phyloP scores from a whole-genome alignment of 208 protist species.

The Crithidia fasciculata region DNA sequence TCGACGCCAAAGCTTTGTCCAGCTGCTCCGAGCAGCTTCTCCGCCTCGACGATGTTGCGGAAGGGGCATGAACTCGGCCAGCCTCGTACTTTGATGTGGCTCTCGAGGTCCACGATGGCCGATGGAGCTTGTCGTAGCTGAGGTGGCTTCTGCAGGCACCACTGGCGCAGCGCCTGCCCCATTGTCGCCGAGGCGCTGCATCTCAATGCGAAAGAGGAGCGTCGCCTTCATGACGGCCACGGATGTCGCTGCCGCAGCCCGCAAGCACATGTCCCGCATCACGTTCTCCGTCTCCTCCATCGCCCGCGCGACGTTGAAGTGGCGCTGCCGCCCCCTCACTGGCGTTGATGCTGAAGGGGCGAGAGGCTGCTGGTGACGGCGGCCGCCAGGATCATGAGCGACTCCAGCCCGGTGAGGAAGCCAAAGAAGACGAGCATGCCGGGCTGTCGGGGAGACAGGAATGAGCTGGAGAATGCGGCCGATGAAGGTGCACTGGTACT shows the following conservation, averaged over 20 bases:
- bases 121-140: slow-evolving; percentile 66
- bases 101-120: slow-evolving; percentile 68
- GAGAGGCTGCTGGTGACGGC: slow-evolving; percentile 67
- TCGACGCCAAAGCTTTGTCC: slow-evolving; percentile 55
- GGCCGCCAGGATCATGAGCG: slow-evolving; percentile 73
- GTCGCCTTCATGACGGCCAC: slow-evolving; percentile 63
- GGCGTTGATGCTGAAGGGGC: slow-evolving; percentile 58
- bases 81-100: slow-evolving; percentile 81
- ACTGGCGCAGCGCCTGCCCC: slow-evolving; percentile 58
- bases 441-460: slow-evolving; percentile 62
- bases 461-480: slow-evolving; percentile 77
- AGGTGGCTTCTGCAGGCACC: slow-evolving; percentile 67
- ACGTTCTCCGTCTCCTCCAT: slow-evolving; percentile 87
- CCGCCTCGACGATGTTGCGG: slow-evolving; percentile 62
- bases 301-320: slow-evolving; percentile 56
- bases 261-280: slow-evolving; percentile 65
- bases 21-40: slow-evolving; percentile 65
- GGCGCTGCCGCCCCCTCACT: slow-evolving; percentile 28
- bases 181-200: slow-evolving; percentile 40
- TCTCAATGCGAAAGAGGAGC: slow-evolving; percentile 63
- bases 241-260: slow-evolving; percentile 69
- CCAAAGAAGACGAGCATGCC: slow-evolving; percentile 80
- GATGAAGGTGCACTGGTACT: slow-evolving; percentile 70
- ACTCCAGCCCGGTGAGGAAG: slow-evolving; percentile 68
- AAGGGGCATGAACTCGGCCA: slow-evolving; percentile 65